Percentiles rank a stretch among this genome's conserved stretches.
Conservation (phyloP, 2,329 filamentous ascomycete genomes). For the Colletotrichum echinochloae region DNA sequence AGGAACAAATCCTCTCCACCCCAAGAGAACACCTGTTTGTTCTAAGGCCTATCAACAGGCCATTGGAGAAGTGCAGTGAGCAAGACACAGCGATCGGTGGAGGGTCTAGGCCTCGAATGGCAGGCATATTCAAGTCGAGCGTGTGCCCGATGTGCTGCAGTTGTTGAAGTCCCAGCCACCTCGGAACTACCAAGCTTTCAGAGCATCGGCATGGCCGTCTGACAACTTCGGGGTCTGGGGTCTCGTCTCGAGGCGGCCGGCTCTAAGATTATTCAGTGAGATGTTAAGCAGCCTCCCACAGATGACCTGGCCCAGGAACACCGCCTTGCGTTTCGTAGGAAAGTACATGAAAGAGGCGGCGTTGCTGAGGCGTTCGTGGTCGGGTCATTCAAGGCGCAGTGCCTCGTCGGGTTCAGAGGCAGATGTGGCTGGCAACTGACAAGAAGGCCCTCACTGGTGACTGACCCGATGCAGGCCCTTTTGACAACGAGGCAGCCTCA, state of each 20-base stretch:
- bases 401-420: conserved; percentile 51
- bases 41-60: conserved; percentile 40
- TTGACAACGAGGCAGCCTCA: conserved; percentile 1
- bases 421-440: conserved; percentile 48
- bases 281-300: conserved; percentile 59
- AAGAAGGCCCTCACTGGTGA: conserved; percentile 47
- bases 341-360: conserved; percentile 59
- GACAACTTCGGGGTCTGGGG: conserved; percentile 51
- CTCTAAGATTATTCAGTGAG: conserved; percentile 58
- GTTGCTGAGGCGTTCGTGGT: conserved; percentile 56
- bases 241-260: conserved; percentile 54
- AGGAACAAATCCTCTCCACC: neutral
- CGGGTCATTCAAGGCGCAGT: conserved; percentile 55
- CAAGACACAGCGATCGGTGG: neutral
- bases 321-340: conserved; percentile 55
- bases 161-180: neutral
- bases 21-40: neutral
- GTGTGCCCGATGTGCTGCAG: neutral
- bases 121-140: neutral
- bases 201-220: conserved; percentile 50
- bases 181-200: neutral
- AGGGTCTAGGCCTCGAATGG: neutral
- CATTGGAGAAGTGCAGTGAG: neutral
- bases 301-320: conserved; percentile 59
- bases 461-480: neutral